Evolutionary conservation across 2,329 filamentous ascomycete species (phyloP).

Genomic region (Diaporthe destruens): DNA sequence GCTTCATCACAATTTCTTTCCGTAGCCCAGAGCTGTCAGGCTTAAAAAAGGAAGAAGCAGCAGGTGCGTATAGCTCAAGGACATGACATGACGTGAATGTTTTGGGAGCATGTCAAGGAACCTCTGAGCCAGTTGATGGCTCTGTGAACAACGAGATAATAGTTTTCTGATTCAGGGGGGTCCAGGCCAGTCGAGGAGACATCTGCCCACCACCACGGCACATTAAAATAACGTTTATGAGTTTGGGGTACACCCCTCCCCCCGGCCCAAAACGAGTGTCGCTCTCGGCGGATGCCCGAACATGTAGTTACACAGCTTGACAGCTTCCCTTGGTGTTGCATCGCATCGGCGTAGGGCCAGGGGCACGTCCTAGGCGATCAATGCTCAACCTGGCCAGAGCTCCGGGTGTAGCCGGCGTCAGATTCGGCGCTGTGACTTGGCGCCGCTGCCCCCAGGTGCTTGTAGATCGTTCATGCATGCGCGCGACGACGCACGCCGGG

Average conservation of each 20-base stretch:
- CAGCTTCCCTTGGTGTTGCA: slow-evolving; percentile 11
- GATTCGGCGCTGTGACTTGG: slow-evolving; percentile 26
- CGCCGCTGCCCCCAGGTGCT: slow-evolving; percentile 25
- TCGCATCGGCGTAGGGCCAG: slow-evolving; percentile 6
- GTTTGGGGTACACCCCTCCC: neutral
- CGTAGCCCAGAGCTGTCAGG: neutral
- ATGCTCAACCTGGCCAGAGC: slow-evolving; percentile 13
- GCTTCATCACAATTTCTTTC: neutral
- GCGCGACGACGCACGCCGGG: slow-evolving; percentile 1
- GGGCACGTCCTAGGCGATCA: slow-evolving; percentile 1
- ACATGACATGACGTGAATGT: slow-evolving; percentile 21
- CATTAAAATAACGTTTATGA: neutral
- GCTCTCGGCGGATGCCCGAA: slow-evolving; percentile 14
- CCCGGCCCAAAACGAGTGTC: no score
- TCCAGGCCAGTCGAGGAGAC: neutral
- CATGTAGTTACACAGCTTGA: slow-evolving; percentile 8
- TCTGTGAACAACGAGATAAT: neutral
- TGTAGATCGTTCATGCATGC: slow-evolving; percentile 27
- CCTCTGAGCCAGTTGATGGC: neutral
- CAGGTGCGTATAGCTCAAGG: neutral
- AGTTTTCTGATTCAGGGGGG: neutral
- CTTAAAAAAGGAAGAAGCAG: neutral
- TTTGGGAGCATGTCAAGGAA: neutral
- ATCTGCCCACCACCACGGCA: neutral
- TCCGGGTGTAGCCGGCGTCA: slow-evolving; percentile 26